A percentile compares a stretch with the other conserved stretches of the same genome.
These are phyloP conservation scores for Colletotrichum cereale DNA, from an alignment of 2,329 filamentous ascomycete species.

Conservation along the genomic window DNA sequence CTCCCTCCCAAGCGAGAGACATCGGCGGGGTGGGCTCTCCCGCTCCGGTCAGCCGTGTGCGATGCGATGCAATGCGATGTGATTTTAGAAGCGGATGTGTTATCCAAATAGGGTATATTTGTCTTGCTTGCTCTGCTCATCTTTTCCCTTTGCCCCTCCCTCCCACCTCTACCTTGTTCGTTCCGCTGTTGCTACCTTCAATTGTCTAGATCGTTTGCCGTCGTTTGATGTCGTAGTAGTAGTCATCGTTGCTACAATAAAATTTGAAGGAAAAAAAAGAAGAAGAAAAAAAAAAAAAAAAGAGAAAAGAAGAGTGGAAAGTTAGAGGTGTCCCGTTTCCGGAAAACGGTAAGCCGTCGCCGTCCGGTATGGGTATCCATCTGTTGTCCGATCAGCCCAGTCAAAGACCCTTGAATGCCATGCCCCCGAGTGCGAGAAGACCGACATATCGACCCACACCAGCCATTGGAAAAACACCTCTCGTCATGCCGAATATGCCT, in stretches of 20 bases:
- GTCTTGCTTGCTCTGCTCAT: neutral
- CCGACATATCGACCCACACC: slow-evolving; percentile 16
- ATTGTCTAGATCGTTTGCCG: neutral
- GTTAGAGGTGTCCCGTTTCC: neutral
- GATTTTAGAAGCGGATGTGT: slow-evolving; percentile 3
- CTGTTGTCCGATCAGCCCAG: slow-evolving; percentile 5
- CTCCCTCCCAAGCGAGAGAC: neutral
- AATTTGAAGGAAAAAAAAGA: neutral
- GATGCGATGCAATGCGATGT: neutral
- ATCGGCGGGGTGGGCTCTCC: neutral
- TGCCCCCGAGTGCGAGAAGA: slow-evolving; percentile 20
- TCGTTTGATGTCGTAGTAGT: slow-evolving; percentile 8
- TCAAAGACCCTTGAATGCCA: slow-evolving; percentile 5
- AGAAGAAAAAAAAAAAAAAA: neutral
- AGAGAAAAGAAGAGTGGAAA: neutral
- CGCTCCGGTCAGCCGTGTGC: slow-evolving; percentile 11
- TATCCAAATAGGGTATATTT: slow-evolving; percentile 16
- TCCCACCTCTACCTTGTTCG: neutral
- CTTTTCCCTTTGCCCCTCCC: neutral
- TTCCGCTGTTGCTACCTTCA: neutral
- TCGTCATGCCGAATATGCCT: slow-evolving; percentile 33
- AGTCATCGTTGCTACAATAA: neutral
- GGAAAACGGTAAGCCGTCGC: slow-evolving; percentile 5
- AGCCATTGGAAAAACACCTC: slow-evolving; percentile 21
- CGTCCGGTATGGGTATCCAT: neutral